Evolutionary conservation across 352 stramenopile species (phyloP).

Genomic region (Phytophthora tubulina): DNA sequence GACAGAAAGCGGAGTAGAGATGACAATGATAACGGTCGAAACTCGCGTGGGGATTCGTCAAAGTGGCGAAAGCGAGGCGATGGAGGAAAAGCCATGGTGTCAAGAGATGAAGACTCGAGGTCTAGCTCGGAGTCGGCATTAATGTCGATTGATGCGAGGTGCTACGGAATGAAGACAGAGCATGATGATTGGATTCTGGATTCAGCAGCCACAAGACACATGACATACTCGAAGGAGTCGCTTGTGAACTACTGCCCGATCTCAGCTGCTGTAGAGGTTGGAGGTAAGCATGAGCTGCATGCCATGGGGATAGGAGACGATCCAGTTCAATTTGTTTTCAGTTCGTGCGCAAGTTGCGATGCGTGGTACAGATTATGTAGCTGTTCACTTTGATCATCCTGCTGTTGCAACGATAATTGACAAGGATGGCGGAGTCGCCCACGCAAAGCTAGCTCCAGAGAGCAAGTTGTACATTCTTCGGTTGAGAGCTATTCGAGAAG

Average conservation of each 20-base stretch:
- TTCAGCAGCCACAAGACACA: conserved; percentile 15
- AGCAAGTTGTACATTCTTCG: background rate
- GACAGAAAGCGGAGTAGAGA: too few species aligned
- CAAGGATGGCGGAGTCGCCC: background rate
- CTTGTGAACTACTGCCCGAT: conserved; percentile 11
- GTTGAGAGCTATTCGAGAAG: background rate
- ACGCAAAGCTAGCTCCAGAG: background rate
- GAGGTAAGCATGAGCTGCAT: conserved; percentile 13
- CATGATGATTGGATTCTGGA: conserved; percentile 4
- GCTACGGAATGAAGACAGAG: background rate
- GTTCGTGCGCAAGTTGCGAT: background rate
- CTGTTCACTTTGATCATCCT: background rate
- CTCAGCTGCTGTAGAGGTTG: conserved; percentile 6
- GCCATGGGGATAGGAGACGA: conserved; percentile 6
- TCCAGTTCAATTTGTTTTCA: background rate
- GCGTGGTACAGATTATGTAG: background rate
- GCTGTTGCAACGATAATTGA: too few species aligned
- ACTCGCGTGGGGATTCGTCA: too few species aligned
- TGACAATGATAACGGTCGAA: too few species aligned
- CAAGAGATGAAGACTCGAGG: conserved; percentile 5
- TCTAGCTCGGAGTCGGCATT: conserved; percentile 12
- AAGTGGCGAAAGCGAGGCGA: too few species aligned
- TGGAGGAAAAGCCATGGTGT: conserved; percentile 21
- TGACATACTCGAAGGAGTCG: conserved; percentile 8
- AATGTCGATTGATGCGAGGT: conserved; percentile 8